Evolutionary conservation across 176 grass and related monocot species (phyloP), one percentile per base, ranked within the genome.

Genomic region (Phoenix roebelenii): DNA sequence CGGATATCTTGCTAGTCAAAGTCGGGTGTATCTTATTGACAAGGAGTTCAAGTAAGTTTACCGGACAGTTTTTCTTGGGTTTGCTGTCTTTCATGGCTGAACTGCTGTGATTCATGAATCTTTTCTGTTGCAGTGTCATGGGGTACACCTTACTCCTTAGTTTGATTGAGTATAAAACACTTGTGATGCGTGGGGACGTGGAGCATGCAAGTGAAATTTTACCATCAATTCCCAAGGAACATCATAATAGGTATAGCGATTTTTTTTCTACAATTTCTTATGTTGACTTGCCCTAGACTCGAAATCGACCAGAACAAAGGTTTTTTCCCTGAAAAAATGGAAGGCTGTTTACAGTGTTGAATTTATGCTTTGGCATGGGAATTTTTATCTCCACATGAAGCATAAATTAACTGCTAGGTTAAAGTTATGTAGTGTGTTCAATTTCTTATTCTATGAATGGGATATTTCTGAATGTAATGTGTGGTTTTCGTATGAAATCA

Each of bases 61-160:
- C 18, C 49, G 23, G 14, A 54, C 15, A 5, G n/a, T 19, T 35
- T 2, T 32, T 52, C 14, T 18, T 63, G 4, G 26, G 52, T 82
- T 1, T 50, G 25, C 69, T 18, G 71, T 60, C 20, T 66, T 50
- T 19, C 12, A 50, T 49, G 4, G 65, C 55, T 70, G 74, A 18
- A 14, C 3, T 64, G 63, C 81, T 73, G 20, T 49, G 61, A 24
- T 58, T 79, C 60, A 77, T 51, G 10, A 84, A 69, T 71, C 70
- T 59, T 83, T 22, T 50, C 77, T 50, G 28, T 75, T 85, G 51
- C 70, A 98, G 93, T 76, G 93, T 88, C 70, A 92, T 98, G 52
- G 93, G 93, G 18, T 98, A 92, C 67, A 98, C 93, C 69, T 77
- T 98, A 66, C 87, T 98, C 65, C 93, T 98, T 25, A 98, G 93